Base-by-base conservation (phyloP, 768 basidiomycete species). In the Lactifluus piperatus region DNA sequence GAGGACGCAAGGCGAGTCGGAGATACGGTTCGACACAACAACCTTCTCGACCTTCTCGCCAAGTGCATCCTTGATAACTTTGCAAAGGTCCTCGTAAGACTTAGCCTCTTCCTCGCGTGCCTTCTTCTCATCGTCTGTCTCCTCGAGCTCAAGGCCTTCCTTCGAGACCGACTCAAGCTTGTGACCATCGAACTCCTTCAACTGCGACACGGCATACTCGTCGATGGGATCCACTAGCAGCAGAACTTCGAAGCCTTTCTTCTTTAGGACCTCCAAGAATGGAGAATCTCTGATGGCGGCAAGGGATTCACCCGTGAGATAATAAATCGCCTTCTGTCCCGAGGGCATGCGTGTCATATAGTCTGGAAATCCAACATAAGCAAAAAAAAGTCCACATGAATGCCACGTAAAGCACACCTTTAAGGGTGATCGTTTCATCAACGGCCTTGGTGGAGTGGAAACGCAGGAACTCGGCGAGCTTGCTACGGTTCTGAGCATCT, bases 41-140 rank as follows among this genome's bases (percentile, higher is more conserved):
- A 99, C 95, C 81, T 99, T 99, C 83, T 99, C 97, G 64, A 99
- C 94, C 81, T 94, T 95, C 76, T 97, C 95, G 59, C 95, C 94
- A 60, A 99, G 93, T 57, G 90, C 91, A 68, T 99, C 95, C 83
- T 97, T 99, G 79, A 97, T 91, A 63, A 88, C 84, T 62, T 88
- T 80, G 83, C 92, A 94, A 58, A 99, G 82, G 62, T 93, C 92
- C 68, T 82, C 80, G 77, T 82, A 97, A 66, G 86, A 84, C 60
- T 85, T 76, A 26, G 79, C 83, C 75, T 95, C 92, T 62, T 85
- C 82, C 79, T 98, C 95, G 51, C 91, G 90, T 11, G 70, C 75
- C 69, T 81, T 81, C 86, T 98, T 99, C 83, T 98, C 95, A 66
- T 95, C 95, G 9, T 95, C 93, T 16, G 92, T 94, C 82, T 99